Conservation (phyloP, 495 filamentous ascomycete species). For the Thozetella sp. region DNA sequence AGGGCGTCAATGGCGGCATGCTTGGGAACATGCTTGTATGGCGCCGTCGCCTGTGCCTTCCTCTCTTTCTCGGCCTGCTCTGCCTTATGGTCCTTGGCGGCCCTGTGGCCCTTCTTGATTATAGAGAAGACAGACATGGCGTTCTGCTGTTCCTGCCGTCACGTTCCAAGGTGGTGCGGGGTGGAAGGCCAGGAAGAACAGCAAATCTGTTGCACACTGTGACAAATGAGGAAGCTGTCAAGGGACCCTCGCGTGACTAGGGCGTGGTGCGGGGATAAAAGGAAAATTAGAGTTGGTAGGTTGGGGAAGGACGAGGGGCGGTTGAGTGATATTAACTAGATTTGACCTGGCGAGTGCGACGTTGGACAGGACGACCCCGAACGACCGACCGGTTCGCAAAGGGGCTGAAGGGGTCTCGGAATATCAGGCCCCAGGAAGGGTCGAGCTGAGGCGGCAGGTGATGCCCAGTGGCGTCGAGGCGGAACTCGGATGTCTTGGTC, state of each 20-base stretch:
- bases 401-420: neutral
- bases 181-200: neutral
- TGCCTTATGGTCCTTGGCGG: slow-evolving; percentile 49
- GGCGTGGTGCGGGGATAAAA: neutral
- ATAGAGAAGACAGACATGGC: slow-evolving; percentile 56
- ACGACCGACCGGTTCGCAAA: neutral
- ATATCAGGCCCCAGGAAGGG: neutral
- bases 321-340: neutral
- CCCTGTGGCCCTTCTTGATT: slow-evolving; percentile 44
- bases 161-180: neutral
- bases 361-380: neutral
- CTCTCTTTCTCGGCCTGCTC: slow-evolving; percentile 44
- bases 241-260: slow-evolving; percentile 1
- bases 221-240: slow-evolving; percentile 3
- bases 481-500: too few relatives aligned
- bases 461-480: neutral
- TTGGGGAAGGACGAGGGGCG: slow-evolving; percentile 1
- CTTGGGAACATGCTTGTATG: slow-evolving; percentile 57
- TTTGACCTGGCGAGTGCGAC: neutral
- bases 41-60: slow-evolving; percentile 34
- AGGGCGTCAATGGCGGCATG: slow-evolving; percentile 60
- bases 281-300: neutral
- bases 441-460: neutral
- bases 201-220: neutral
- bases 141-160: neutral